Percentiles rank a stretch among this genome's conserved stretches.
Evolutionary conservation across 768 basidiomycete species (phyloP).

Genomic region (Amanita rubescens): DNA sequence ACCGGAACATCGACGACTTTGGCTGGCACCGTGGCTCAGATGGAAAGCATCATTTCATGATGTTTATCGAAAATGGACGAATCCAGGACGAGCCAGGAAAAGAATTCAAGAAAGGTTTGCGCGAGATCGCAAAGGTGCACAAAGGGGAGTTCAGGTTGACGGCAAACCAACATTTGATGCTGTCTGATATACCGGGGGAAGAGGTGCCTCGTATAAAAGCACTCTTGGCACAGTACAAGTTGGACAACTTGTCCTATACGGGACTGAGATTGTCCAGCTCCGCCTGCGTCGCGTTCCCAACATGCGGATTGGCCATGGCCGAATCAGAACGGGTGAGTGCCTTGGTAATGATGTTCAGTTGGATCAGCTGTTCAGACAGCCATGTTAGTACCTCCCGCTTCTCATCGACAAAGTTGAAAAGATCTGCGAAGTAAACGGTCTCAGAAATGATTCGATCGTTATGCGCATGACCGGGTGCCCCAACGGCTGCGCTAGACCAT

Average conservation of each 20-base stretch:
- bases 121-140: conserved; percentile 90
- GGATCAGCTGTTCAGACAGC: background rate
- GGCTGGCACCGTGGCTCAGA: conserved; percentile 89
- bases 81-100: conserved; percentile 89
- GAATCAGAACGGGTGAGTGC: conserved; percentile 46
- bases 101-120: conserved; percentile 88
- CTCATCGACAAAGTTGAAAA: conserved; percentile 93
- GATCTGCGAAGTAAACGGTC: conserved; percentile 88
- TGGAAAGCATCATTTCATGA: conserved; percentile 84
- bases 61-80: conserved; percentile 97
- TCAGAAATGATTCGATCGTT: conserved; percentile 90
- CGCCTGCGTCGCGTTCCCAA: conserved; percentile 97
- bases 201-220: conserved; percentile 74
- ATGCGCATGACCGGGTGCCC: conserved; percentile 99
- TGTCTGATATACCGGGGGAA: conserved; percentile 72
- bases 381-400: conserved; percentile 74
- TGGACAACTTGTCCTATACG: conserved; percentile 78
- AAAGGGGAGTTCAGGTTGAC: conserved; percentile 93
- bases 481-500: conserved; percentile 90
- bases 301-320: conserved; percentile 60
- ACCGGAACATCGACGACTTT: conserved; percentile 87
- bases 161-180: conserved; percentile 88
- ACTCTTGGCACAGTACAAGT: conserved; percentile 75
- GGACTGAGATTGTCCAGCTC: conserved; percentile 84
- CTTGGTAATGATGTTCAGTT: background rate